Evolutionary conservation across 2,329 filamentous ascomycete genomes (phyloP).

Genomic region (Aureobasidium melanogenum): DNA sequence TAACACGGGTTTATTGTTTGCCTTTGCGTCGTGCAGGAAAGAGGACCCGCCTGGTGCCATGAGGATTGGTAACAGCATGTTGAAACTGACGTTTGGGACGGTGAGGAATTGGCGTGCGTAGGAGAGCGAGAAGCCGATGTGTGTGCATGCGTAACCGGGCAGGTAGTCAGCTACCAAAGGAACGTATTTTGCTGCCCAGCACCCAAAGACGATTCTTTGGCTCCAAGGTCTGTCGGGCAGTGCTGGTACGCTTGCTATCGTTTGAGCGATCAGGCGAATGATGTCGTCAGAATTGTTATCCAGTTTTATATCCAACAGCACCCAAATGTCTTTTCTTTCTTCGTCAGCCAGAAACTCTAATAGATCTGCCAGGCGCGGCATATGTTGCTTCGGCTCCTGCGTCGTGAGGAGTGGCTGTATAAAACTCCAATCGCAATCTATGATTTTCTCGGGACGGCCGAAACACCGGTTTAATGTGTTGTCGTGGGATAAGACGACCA

Average conservation of each 20-base stretch:
- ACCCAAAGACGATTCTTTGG: constrained; percentile 66
- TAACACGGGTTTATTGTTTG: constrained; percentile 56
- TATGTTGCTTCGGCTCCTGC: constrained; percentile 56
- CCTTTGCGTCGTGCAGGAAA: constrained; percentile 46
- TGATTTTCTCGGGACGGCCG: constrained; percentile 61
- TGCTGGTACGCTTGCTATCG: constrained; percentile 46
- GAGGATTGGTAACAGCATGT: constrained; percentile 61
- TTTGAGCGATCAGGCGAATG: constrained; percentile 58
- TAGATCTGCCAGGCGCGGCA: constrained; percentile 68
- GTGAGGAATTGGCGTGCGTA: constrained; percentile 66
- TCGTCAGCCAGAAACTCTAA: constrained; percentile 61
- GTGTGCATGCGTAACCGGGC: constrained; percentile 54
- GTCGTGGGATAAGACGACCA: constrained; percentile 68
- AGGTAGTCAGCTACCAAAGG: constrained; percentile 53
- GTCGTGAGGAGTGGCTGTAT: constrained; percentile 60
- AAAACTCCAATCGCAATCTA: constrained; percentile 68
- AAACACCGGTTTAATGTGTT: constrained; percentile 71
- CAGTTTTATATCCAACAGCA: constrained; percentile 82
- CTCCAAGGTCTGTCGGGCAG: constrained; percentile 53
- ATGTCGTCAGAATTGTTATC: constrained; percentile 63
- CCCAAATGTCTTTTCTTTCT: constrained; percentile 61
- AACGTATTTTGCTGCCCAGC: constrained; percentile 72
- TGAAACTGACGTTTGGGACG: constrained; percentile 64
- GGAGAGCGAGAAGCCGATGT: constrained; percentile 57
- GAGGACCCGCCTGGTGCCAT: constrained; percentile 56